Conservation (phyloP, 441 rosid species). For the Populus hybrid region DNA sequence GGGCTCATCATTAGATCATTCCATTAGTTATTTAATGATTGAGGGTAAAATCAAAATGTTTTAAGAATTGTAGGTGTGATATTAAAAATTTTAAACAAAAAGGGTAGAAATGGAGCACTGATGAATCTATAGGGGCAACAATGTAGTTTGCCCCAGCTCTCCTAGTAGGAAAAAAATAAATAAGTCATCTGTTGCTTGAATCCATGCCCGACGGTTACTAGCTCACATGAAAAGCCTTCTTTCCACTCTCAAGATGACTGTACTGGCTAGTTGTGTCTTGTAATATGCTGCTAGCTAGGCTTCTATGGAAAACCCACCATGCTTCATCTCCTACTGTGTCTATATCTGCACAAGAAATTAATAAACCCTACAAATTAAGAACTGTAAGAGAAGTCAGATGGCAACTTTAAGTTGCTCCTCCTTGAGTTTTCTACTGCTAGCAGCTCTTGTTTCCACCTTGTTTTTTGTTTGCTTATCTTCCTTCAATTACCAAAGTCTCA, state of each 20-base stretch:
- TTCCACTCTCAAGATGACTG: neutral
- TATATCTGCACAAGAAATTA: neutral
- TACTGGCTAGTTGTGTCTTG: neutral
- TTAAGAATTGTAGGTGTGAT: neutral
- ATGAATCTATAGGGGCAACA: neutral
- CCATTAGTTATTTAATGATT: neutral
- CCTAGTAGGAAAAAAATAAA: too few species aligned
- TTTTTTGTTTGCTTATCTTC: slow-evolving; percentile 4
- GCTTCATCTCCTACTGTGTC: neutral
- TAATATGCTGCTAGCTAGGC: neutral
- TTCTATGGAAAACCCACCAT: neutral
- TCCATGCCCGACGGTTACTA: neutral
- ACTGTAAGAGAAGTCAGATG: neutral
- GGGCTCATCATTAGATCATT: neutral
- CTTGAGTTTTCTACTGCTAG: neutral
- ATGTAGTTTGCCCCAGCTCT: neutral
- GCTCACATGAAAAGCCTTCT: neutral
- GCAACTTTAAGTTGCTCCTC: neutral
- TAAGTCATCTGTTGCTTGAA: neutral
- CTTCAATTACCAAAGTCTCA: neutral
- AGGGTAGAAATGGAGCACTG: neutral
- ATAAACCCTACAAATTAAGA: neutral
- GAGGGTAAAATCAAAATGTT: neutral
- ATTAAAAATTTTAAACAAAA: neutral
- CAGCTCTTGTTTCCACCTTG: neutral